phyloP scores from a whole-genome alignment of 495 filamentous ascomycete species.

The Hypoxylon crocopeplum region DNA sequence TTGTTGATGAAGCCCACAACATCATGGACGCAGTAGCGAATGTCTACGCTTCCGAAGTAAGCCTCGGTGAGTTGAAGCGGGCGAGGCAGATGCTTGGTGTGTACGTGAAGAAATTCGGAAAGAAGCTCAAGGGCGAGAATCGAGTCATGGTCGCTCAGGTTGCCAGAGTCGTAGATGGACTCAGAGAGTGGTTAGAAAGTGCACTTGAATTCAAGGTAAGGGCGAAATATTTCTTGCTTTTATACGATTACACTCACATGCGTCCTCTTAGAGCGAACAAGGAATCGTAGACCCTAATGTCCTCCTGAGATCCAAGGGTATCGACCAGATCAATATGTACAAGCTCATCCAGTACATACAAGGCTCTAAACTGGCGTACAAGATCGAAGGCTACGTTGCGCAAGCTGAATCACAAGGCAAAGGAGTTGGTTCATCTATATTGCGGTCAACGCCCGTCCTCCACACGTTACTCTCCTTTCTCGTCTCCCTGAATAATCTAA shows the following conservation, averaged over 20 bases:
- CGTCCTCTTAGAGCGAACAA: slow-evolving; percentile 50
- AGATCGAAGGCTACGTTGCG: slow-evolving; percentile 85
- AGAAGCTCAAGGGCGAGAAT: slow-evolving; percentile 89
- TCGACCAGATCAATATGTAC: slow-evolving; percentile 94
- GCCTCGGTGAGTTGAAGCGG: slow-evolving; percentile 71
- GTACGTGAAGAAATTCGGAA: slow-evolving; percentile 88
- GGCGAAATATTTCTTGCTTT: not conserved
- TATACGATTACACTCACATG: not conserved
- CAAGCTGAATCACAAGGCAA: slow-evolving; percentile 58
- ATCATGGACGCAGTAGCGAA: slow-evolving; percentile 92
- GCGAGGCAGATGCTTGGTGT: slow-evolving; percentile 75
- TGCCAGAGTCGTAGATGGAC: slow-evolving; percentile 77
- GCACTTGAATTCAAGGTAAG: slow-evolving; percentile 51
- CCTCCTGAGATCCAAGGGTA: slow-evolving; percentile 82
- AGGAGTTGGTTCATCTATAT: slow-evolving; percentile 28
- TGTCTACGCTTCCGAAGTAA: slow-evolving; percentile 82
- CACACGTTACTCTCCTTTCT: slow-evolving; percentile 87
- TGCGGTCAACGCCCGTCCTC: slow-evolving; percentile 70
- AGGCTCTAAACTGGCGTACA: slow-evolving; percentile 91
- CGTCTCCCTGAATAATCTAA: slow-evolving; percentile 83
- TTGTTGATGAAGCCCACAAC: slow-evolving; percentile 98
- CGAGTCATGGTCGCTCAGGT: slow-evolving; percentile 89
- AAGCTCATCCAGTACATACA: slow-evolving; percentile 86
- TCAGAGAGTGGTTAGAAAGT: slow-evolving; percentile 69
- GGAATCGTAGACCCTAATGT: slow-evolving; percentile 67